Evolutionary conservation across 169 alveolate genomes (phyloP), one percentile per base, ranked within the genome.

Genomic region (Fabrea salina): DNA sequence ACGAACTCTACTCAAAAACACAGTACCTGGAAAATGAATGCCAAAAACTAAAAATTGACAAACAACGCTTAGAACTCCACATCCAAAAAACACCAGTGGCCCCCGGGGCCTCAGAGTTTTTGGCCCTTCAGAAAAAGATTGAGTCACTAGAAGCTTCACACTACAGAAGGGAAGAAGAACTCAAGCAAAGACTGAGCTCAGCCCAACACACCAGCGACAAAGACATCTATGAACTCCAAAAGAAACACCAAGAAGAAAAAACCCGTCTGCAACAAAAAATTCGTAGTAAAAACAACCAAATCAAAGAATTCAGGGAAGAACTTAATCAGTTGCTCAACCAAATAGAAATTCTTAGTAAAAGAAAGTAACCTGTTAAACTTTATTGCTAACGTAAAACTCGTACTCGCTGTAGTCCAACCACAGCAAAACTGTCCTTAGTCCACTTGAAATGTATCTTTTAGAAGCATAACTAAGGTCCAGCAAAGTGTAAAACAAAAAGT

Each of bases 41-140:
- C 33, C 78, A 75, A 1, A 75, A 39, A 33, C 79, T 75, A 4
- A 54, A 43, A 37, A 8, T 75, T 2, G 77, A 57, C 22, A 75
- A 75, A 58, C 32, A 35, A 22, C 54, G 54, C 33, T 78, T 75
- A 32, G 82, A 75, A 75, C 6, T 11, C 5, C 59, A 39, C n/a
- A 75, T 39, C 19, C 19, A 13, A 35, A 57, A 58, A 27, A 16
- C 11, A 5, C 41, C 82, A 11, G 8, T 57, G 22, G 7, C 11
- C 4, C 35, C 67, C 11, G 75, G 77, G 41, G 32, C 56, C n/a
- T 37, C 78, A 4, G 82, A 75, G 3, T 57, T 40, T 30, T 30
- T 75, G 19, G 22, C 19, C 1, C 80, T 75, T 16, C 77, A 75
- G 40, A 19, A 54, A 25, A 53, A 58, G 25, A 33, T 75, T 35